Base-by-base conservation (phyloP, 2,329 filamentous ascomycete species). In the Colletotrichum sp. region DNA sequence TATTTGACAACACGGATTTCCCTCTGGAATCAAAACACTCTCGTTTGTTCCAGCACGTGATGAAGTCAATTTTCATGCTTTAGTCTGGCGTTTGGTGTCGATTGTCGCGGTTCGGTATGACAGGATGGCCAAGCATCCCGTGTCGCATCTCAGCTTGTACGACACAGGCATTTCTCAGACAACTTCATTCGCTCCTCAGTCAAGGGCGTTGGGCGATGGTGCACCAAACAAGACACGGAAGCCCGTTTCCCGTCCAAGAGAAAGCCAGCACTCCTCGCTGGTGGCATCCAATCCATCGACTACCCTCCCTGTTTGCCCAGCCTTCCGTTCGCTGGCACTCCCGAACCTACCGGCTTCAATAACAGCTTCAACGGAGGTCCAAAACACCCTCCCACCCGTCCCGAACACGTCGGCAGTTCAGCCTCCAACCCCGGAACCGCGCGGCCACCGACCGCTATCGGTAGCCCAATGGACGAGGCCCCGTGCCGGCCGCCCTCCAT, bases 371-470 rank as follows among this genome's bases (percentile, higher is more conserved):
- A 39, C 60, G 48, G 67, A 60, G 67, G 48, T 32, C n/a, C n/a
- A 18, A 59, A 43, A 24, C 10, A 65, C 24, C 36, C 57, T 71
- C 34, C 67, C 67, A 65, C 67, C 67, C 68, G 60, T 71, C 34
- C 72, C 72, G 65, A 63, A 28, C 32, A 28, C 71, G 34, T 69
- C 71, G 64, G 55, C 65, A 52, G 28, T 63, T 55, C 71, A 63
- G 71, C 71, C 65, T 55, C 52, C 57, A 43, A 24, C 14, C 12
- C 71, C 71, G 65, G 65, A 55, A 61, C 71, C 71, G 71, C 71
- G 65, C 65, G 71, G 71, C 71, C 71, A 55, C 55, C 71, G 64
- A 36, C 71, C 39, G 39, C 21, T 30, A 18, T 26, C 65, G 57
- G 39, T 32, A 28, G 65, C 13, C 64, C 57, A 69, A 55, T 34